These are phyloP conservation scores for Scytalidium sp. DNA, from an alignment of 2,329 filamentous ascomycete species.

Conservation along the genomic window DNA sequence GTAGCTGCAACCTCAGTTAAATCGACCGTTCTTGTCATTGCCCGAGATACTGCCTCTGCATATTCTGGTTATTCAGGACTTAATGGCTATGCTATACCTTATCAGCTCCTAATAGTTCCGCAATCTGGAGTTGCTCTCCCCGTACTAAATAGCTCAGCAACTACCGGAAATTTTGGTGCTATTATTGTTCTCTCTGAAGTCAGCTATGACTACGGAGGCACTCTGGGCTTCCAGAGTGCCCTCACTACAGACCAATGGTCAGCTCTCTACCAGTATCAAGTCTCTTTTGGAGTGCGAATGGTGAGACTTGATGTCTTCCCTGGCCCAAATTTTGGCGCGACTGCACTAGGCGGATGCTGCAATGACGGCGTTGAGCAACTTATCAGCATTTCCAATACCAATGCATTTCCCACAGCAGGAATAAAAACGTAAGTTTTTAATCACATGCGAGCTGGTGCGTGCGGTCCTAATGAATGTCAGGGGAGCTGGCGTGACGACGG, in stretches of 20 bases:
- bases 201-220: slow-evolving; percentile 46
- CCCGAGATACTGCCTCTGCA: slow-evolving; percentile 46
- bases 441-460: background rate
- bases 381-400: slow-evolving; percentile 50
- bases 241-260: slow-evolving; percentile 55
- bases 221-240: slow-evolving; percentile 19
- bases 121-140: slow-evolving; percentile 49
- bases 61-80: slow-evolving; percentile 49
- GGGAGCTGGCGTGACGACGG: slow-evolving; percentile 43
- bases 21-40: slow-evolving; percentile 54
- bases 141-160: slow-evolving; percentile 41
- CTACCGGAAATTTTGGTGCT: slow-evolving; percentile 55
- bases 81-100: slow-evolving; percentile 60
- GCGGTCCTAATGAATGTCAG: slow-evolving; percentile 11
- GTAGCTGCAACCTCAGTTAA: slow-evolving; percentile 8
- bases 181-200: slow-evolving; percentile 41
- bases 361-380: slow-evolving; percentile 44
- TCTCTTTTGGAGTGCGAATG: slow-evolving; percentile 55
- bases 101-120: slow-evolving; percentile 51
- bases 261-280: slow-evolving; percentile 54
- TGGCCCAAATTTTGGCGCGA: slow-evolving; percentile 42
- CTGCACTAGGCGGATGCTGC: slow-evolving; percentile 40
- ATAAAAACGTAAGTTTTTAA: slow-evolving; percentile 38
- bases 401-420: slow-evolving; percentile 51
- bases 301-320: slow-evolving; percentile 58